Conservation (phyloP, 768 basidiomycete species). For the Tremella yokohamensis region DNA sequence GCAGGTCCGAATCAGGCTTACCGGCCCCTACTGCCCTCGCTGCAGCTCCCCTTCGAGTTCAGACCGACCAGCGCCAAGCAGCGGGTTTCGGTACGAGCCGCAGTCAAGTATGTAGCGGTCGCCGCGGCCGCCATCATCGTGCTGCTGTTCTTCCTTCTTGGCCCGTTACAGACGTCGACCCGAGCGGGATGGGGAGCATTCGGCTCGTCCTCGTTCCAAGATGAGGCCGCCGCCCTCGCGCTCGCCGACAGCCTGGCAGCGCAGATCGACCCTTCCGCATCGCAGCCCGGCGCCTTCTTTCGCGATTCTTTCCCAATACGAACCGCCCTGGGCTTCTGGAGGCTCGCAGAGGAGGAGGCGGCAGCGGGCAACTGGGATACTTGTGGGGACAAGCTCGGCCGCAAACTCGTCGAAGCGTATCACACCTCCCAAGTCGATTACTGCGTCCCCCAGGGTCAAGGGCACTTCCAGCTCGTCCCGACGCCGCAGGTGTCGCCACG, state of each 20-base stretch:
- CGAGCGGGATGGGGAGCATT: background rate
- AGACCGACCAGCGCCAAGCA: background rate
- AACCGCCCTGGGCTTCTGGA: slow-evolving; percentile 27
- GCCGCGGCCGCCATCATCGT: slow-evolving; percentile 8
- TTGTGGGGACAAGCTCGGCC: slow-evolving; percentile 31
- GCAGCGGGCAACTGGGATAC: slow-evolving; percentile 26
- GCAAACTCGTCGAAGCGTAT: slow-evolving; percentile 34
- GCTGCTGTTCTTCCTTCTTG: slow-evolving; percentile 24
- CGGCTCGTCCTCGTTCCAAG: too few relatives aligned
- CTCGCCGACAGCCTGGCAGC: slow-evolving; percentile 4
- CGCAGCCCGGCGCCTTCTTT: slow-evolving; percentile 31
- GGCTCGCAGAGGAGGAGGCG: slow-evolving; percentile 35
- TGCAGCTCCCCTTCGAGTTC: background rate
- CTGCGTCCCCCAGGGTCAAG: slow-evolving; percentile 12
- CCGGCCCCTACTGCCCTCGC: slow-evolving; percentile 2
- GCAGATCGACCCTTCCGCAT: slow-evolving; percentile 17
- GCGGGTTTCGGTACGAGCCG: background rate
- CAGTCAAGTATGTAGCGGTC: slow-evolving; percentile 17
- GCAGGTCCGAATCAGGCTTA: background rate
- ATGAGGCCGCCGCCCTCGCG: too few relatives aligned
- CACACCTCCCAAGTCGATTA: slow-evolving; percentile 23
- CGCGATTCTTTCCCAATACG: slow-evolving; percentile 34
- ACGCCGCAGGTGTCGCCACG: background rate
- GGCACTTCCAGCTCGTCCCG: background rate
- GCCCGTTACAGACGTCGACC: slow-evolving; percentile 20